A percentile compares a stretch with the other conserved stretches of the same genome.
phyloP scores from a whole-genome alignment of 1,139 yeast species.

The Geotrichum carabidarum region DNA sequence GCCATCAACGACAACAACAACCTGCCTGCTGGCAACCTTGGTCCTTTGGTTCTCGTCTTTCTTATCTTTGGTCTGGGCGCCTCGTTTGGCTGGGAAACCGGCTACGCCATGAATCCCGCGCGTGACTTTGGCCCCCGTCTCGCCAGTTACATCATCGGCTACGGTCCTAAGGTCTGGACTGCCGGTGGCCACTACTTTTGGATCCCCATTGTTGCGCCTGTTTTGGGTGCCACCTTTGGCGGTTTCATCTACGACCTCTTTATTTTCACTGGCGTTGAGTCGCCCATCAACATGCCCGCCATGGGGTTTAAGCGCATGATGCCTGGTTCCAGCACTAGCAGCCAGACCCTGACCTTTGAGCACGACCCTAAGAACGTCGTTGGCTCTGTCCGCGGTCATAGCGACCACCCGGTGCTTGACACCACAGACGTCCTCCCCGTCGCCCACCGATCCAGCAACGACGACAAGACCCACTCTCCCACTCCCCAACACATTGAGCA shows the following conservation, averaged over 20 bases:
- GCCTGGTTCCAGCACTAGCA: neutral
- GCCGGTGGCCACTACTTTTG: conserved; percentile 45
- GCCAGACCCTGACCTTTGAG: neutral
- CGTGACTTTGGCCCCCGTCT: conserved; percentile 52
- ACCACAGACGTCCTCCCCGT: conserved; percentile 14
- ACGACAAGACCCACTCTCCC: conserved; percentile 12
- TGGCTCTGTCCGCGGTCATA: conserved; percentile 19
- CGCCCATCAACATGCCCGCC: conserved; percentile 45
- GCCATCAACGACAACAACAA: conserved; percentile 49
- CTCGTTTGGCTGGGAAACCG: conserved; percentile 47
- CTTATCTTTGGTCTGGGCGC: conserved; percentile 45
- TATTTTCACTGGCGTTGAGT: conserved; percentile 47
- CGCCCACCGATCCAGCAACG: conserved; percentile 2
- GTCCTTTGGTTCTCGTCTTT: conserved; percentile 44
- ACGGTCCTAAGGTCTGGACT: conserved; percentile 41
- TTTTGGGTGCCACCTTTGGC: conserved; percentile 44
- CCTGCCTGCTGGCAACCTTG: conserved; percentile 42
- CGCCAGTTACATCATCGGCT: conserved; percentile 45
- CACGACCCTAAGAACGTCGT: conserved; percentile 17
- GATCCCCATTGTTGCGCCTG: conserved; percentile 48
- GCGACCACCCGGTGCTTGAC: conserved; percentile 15
- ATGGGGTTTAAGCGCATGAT: conserved; percentile 22
- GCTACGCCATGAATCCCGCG: conserved; percentile 49
- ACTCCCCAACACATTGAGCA: conserved; percentile 15
- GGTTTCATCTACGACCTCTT: conserved; percentile 46